Base-by-base conservation (phyloP, 2,329 filamentous ascomycete species). In the Dactylonectria estremocensis region DNA sequence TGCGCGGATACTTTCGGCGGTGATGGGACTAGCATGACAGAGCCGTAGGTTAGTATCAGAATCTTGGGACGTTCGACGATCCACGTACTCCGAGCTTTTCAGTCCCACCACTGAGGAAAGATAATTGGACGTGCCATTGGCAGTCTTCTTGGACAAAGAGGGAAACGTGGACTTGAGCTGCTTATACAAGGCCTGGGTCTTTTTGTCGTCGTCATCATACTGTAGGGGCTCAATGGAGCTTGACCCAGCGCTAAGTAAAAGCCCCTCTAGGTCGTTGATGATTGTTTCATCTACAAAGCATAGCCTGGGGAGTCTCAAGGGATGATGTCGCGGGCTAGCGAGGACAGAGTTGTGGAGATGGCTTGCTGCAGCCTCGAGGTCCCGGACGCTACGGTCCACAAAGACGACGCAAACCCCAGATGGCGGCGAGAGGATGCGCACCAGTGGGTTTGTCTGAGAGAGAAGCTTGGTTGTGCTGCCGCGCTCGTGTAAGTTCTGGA, bases 201-300 rank as follows among this genome's bases (percentile, higher is more conserved):
- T 33, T 4, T 37, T 13, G n/a, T 33, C 4, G 11, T 35, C 18
- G 5, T 40, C 46, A 18, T 28, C 11, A 22, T 16, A 14, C 3
- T 28, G 16, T 31, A 52, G 9, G 10, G 31, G 13, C n/a, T 20
- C 20, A 58, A 40, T 40, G 43, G n/a, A 20, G 5, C 43, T 10
- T 10, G 18, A 46, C 7, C 43, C n/a, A 22, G 18, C 43, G 43
- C n/a, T 46, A 8, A 40, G n/a, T 10, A 46, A n/a, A 50, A 50
- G 11, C 1, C 11, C 35, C 31, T 18, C 56, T 6, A 50, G 14
- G 11, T 52, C 46, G 2, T n/a, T 7, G 3, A 60, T 50, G 16
- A 60, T 50, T 5, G 35, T 7, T 10, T 60, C 56, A 14, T 60
- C 56, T 3, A 60, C 46, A 40, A 60, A 52, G 14, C 46, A 60